Base-by-base conservation (phyloP, 306 rosid genomes). In the Quillaja saponaria region DNA sequence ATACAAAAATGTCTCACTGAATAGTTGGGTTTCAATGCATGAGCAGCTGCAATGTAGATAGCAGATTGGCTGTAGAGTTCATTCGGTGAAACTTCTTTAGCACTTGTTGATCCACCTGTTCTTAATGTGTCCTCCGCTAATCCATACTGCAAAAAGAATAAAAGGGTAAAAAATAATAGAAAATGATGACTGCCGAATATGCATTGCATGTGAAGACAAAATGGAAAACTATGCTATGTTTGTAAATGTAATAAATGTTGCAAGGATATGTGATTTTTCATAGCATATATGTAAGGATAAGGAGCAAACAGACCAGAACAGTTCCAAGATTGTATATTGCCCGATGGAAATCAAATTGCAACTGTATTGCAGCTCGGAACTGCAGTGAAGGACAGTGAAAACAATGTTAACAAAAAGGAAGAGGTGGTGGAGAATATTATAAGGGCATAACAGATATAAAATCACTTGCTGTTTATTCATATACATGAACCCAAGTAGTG, bases 241-340 rank as follows among this genome's bases (percentile, higher is more conserved):
- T n/a, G n/a, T n/a, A n/a, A n/a, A n/a, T 5, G 34, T 41, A 19
- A 13, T 14, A 53, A 20, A 34, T 34, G 41, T 38, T 54, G 50
- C 12, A 17, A 59, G 56, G 47, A 33, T 16, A 51, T 49, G 31
- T 49, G 10, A 18, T 15, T 15, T 18, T 49, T n/a, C 40, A 55
- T 50, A 28, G 55, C 62, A 64, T 70, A 42, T 71, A 60, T 35
- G 58, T 28, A 55, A 73, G 47, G 41, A 39, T 49, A 67, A 79
- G 71, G 19, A 58, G 75, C 34, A 71, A 73, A 81, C 83, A 76
- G 8, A 92, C 99, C 97, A 94, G 80, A 70, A 94, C 99, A 74
- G 99, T 94, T 73, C 99, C 99, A 64, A 94, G 97, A 71, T 89
- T 94, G 89, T 94, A 94, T 68, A 94, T 89, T 68, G 99, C 99